Conservation (phyloP, 2,329 filamentous ascomycete genomes). For the Botrytis deweyae region DNA sequence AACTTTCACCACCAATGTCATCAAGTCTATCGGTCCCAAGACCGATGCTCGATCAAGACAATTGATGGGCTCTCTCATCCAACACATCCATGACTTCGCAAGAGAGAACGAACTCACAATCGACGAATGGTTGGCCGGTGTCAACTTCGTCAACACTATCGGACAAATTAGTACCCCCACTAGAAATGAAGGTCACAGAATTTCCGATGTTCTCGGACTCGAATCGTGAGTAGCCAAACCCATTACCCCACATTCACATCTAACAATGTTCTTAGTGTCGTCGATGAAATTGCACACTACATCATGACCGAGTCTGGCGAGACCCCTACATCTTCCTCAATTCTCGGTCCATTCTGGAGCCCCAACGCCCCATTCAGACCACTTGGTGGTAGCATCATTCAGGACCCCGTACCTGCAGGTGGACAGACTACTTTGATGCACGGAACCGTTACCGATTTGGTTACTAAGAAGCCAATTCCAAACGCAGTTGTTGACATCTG, state of each 20-base stretch:
- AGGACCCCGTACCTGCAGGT: slow-evolving; percentile 46
- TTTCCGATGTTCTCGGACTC: slow-evolving; percentile 72
- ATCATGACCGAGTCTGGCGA: slow-evolving; percentile 29
- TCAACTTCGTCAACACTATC: slow-evolving; percentile 72
- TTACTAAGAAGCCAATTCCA: slow-evolving; percentile 31
- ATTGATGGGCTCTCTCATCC: slow-evolving; percentile 63
- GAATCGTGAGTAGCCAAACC: slow-evolving; percentile 58
- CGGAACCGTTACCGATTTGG: slow-evolving; percentile 51
- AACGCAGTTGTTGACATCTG: slow-evolving; percentile 63
- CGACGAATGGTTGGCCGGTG: slow-evolving; percentile 75
- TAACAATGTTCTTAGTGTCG: slow-evolving; percentile 47
- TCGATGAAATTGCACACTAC: slow-evolving; percentile 51
- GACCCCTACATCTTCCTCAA: slow-evolving; percentile 57
- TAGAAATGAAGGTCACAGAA: slow-evolving; percentile 71
- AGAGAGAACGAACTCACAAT: slow-evolving; percentile 74
- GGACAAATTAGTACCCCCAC: slow-evolving; percentile 64
- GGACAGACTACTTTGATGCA: slow-evolving; percentile 59
- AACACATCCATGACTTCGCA: slow-evolving; percentile 75
- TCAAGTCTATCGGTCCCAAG: slow-evolving; percentile 71
- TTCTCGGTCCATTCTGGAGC: slow-evolving; percentile 84
- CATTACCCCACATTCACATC: not conserved
- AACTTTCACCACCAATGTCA: slow-evolving; percentile 71
- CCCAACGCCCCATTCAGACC: slow-evolving; percentile 66
- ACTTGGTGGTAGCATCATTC: slow-evolving; percentile 68
- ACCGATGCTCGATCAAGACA: slow-evolving; percentile 62